Evolutionary conservation across 192 early-diverging fungal species (phyloP), one percentile per base, ranked within the genome.

Genomic region (Spinellus fusiger): DNA sequence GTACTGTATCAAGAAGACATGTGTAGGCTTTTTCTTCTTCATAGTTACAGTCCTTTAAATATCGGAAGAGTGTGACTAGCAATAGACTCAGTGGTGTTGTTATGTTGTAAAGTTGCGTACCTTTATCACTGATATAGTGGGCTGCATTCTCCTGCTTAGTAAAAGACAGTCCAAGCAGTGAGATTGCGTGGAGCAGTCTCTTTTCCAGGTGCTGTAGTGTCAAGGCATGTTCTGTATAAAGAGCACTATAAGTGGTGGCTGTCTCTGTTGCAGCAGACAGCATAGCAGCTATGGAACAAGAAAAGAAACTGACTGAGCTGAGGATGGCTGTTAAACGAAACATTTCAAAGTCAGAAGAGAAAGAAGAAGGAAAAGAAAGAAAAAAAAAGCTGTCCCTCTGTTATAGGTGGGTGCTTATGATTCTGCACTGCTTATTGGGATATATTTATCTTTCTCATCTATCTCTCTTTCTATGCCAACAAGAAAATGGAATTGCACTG

Each of bases 51-150:
- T 61, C 56, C 18, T 65, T 59, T 10, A 77, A 56, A 46, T 71
- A 77, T 12, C 76, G 61, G 59, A 77, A 77, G n/a, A 77, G 46
- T n/a, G 76, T 77, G 10, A 71, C 76, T 76, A 59, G 4, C 34
- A 23, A 22, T 25, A 48, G 23, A 40, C 31, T 20, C 16, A 51
- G 15, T 25, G 28, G n/a, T 16, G 38, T 18, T 32, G 7, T 44
- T 26, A 32, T 23, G n/a, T n/a, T n/a, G n/a, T n/a, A n/a, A n/a
- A n/a, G n/a, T n/a, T n/a, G n/a, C n/a, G n/a, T 37, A 44, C 40
- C 40, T 44, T 18, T 44, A 18, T 44, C 40, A 18, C 40, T 12
- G 1, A 44, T 18, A 44, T 44, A 44, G 10, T 44, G 3, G 13
- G 40, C 18, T 12, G 18, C 40, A 44, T 44, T 44, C 15, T 12